A percentile compares a stretch with the other conserved stretches of the same genome.
phyloP scores from a whole-genome alignment of 768 basidiomycete genomes.

The Mycena maculata region DNA sequence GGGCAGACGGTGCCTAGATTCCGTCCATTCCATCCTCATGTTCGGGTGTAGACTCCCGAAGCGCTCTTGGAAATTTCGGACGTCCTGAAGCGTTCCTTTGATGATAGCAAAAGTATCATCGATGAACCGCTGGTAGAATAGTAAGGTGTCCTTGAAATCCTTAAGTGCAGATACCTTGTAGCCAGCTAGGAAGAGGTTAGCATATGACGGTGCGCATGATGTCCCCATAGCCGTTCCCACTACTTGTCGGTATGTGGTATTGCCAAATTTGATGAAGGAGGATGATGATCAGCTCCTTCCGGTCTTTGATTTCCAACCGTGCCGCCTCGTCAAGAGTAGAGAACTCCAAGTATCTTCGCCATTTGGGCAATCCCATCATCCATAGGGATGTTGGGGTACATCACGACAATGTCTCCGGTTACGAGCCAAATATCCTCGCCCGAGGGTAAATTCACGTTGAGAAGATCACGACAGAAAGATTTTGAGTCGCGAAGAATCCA shows the following conservation, averaged over 20 bases:
- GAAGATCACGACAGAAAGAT: too few species aligned
- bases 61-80: slow-evolving; percentile 19
- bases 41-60: slow-evolving; percentile 18
- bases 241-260: slow-evolving; percentile 19
- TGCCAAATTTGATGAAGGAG: slow-evolving; percentile 22
- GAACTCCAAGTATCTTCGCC: slow-evolving; percentile 6
- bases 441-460: too few species aligned
- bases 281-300: slow-evolving; percentile 20
- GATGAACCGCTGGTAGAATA: slow-evolving; percentile 29
- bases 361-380: neutral
- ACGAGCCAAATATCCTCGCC: neutral
- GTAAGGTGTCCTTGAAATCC: slow-evolving; percentile 21
- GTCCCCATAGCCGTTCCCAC: slow-evolving; percentile 33
- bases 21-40: slow-evolving; percentile 14
- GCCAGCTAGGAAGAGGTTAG: slow-evolving; percentile 30
- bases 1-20: slow-evolving; percentile 3
- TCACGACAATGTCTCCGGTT: neutral
- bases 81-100: slow-evolving; percentile 23
- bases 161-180: slow-evolving; percentile 17
- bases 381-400: slow-evolving; percentile 1
- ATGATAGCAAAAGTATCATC: slow-evolving; percentile 32
- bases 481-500: neutral
- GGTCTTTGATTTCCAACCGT: neutral
- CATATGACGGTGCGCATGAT: slow-evolving; percentile 28
- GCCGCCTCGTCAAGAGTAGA: slow-evolving; percentile 1